Evolutionary conservation across 345 rosid species (phyloP), one percentile per base, ranked within the genome.

Genomic region (Kernera saxatilis): DNA sequence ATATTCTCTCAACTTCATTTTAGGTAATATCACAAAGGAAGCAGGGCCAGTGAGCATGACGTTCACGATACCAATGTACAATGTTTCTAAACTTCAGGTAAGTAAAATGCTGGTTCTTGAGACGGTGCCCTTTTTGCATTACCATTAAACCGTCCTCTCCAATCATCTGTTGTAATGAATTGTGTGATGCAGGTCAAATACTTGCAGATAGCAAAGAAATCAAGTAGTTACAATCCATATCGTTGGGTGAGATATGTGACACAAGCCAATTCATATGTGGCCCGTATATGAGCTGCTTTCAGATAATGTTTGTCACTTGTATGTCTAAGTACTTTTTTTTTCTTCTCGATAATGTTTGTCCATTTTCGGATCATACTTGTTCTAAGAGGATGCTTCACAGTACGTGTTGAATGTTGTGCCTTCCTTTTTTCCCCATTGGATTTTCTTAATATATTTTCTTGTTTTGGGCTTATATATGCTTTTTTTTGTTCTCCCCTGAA

Each of bases 161-260:
- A 23, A 3, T 40, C 8, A 8, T 23, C 3, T 52, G 5, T 10
- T 30, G 46, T 62, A 21, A 46, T 64, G 41, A 19, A 64, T 36
- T 33, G 35, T 27, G 21, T 59, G 29, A 26, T 43, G 83, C 92
- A 94, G 99, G 97, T 94, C 81, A 94, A 91, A 69, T 94, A 89
- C 84, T 84, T 94, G 84, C 98, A 91, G 88, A 94, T 91, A 79
- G 95, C 95, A 30, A 94, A 91, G 92, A 94, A 91, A 74, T 85
- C 93, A 26, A 78, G 87, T 56, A 69, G 80, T 18, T 82, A 86
- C 57, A 91, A 91, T 78, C 97, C 99, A 32, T 94, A 94, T 78
- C 86, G 97, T 74, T 91, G 96, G 99, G 99, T 94, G 82, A 88
- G 99, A 82, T 91, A 94, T 17, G 97, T 94, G 25, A 94, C 99